A percentile compares a stretch with the other conserved stretches of the same genome.
These are phyloP conservation scores for Aspergillus leporis DNA, from an alignment of 495 filamentous ascomycete genomes.

Conservation along the genomic window DNA sequence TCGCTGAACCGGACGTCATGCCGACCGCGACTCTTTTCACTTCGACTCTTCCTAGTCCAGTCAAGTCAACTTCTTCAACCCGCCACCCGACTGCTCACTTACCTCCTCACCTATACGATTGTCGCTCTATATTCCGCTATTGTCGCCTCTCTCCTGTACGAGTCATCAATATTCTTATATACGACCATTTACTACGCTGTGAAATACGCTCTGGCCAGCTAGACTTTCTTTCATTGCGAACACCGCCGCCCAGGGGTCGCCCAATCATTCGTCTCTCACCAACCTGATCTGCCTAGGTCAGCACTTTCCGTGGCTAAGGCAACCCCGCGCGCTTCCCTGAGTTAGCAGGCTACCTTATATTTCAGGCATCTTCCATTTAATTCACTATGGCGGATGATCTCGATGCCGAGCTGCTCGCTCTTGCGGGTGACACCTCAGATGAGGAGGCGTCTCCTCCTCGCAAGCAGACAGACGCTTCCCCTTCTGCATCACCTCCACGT, in stretches of 20 bases:
- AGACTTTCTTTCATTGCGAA: conserved; percentile 16
- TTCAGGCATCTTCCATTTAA: conserved; percentile 12
- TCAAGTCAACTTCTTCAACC: conserved; percentile 12
- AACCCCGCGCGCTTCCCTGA: conserved; percentile 5
- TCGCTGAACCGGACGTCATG: conserved; percentile 30
- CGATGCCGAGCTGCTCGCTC: conserved; percentile 84
- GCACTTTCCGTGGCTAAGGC: conserved; percentile 8
- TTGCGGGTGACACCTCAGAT: conserved; percentile 69
- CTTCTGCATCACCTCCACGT: conserved; percentile 35
- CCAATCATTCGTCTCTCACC: conserved; percentile 4
- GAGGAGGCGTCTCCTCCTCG: conserved; percentile 50
- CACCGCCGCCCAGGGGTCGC: conserved; percentile 9
- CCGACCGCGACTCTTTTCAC: conserved; percentile 18
- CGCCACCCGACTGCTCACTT: conserved; percentile 6
- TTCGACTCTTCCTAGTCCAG: conserved; percentile 14
- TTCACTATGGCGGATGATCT: conserved; percentile 64
- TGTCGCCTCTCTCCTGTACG: neutral
- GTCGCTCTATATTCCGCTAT: conserved; percentile 1
- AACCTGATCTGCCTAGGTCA: conserved; percentile 1
- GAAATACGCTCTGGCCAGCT: conserved; percentile 10
- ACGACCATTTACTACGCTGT: neutral
- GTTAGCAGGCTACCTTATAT: conserved; percentile 13
- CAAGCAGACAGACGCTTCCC: conserved; percentile 35
- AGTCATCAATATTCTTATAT: conserved; percentile 14
- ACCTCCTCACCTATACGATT: neutral